These are phyloP conservation scores for Paecilomyces sp. DNA, from an alignment of 2,329 filamentous ascomycete species.

Conservation along the genomic window DNA sequence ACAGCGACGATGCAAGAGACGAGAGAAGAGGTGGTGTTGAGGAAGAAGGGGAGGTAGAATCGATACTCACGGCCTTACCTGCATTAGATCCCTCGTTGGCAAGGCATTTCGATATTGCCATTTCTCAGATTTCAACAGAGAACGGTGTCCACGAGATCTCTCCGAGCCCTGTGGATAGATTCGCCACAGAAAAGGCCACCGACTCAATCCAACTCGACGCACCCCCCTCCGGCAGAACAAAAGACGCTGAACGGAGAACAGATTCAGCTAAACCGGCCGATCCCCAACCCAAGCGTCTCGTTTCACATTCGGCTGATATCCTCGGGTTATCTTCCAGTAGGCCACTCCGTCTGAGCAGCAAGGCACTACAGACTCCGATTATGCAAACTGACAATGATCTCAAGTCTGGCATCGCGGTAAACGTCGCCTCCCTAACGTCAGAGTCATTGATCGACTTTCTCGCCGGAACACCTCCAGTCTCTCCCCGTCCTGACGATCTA, in stretches of 20 bases:
- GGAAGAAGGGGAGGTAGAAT: constrained; percentile 8
- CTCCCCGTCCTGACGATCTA: constrained; percentile 4
- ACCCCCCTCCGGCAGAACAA: not conserved
- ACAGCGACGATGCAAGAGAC: not conserved
- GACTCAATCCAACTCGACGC: not conserved
- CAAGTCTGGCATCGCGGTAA: not conserved
- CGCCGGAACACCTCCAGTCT: constrained; percentile 12
- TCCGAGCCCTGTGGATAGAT: not conserved
- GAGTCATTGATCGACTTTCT: constrained; percentile 10
- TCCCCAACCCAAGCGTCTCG: not conserved
- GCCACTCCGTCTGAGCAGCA: not conserved
- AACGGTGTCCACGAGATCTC: not conserved
- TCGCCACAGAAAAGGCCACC: not conserved
- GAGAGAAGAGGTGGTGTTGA: not conserved
- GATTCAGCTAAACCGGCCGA: not conserved
- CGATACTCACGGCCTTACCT: constrained; percentile 22
- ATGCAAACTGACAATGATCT: not conserved
- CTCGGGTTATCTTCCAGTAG: not conserved
- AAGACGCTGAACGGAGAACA: not conserved
- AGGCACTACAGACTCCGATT: not conserved
- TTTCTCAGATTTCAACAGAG: not conserved
- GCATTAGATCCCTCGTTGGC: constrained; percentile 7
- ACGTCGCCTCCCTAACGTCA: not conserved
- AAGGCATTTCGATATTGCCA: not conserved
- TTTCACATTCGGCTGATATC: not conserved